These are phyloP conservation scores for Chaetomium olivaceum DNA, from an alignment of 2,329 filamentous ascomycete genomes.

Conservation along the genomic window DNA sequence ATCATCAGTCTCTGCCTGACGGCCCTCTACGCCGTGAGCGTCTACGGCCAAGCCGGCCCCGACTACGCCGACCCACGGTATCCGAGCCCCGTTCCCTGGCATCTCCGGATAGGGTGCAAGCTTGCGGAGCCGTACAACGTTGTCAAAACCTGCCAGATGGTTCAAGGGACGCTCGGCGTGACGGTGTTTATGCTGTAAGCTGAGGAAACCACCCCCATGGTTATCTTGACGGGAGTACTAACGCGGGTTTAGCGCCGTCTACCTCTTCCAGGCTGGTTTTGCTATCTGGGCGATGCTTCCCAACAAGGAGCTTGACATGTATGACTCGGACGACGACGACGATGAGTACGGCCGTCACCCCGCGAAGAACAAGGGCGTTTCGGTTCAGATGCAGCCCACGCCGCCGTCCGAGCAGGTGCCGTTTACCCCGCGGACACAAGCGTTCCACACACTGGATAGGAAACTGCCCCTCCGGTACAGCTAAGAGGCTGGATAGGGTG, in stretches of 20 bases:
- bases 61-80: conserved; percentile 68
- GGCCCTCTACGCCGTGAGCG: conserved; percentile 64
- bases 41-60: conserved; percentile 71
- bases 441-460: conserved; percentile 64
- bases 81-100: conserved; percentile 68
- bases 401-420: conserved; percentile 40
- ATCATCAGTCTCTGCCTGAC: conserved; percentile 59
- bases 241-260: conserved; percentile 52
- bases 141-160: conserved; percentile 63
- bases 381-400: conserved; percentile 58
- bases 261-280: conserved; percentile 59
- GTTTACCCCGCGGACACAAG: conserved; percentile 66
- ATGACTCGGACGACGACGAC: conserved; percentile 46
- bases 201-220: background rate
- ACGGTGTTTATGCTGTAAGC: conserved; percentile 69
- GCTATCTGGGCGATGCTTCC: conserved; percentile 60
- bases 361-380: conserved; percentile 35
- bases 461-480: conserved; percentile 51
- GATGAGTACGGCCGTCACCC: conserved; percentile 36
- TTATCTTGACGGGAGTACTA: background rate
- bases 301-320: conserved; percentile 54
- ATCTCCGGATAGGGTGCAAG: conserved; percentile 68
- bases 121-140: conserved; percentile 57
- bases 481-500: background rate
- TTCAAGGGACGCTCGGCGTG: conserved; percentile 66